Evolutionary conservation across 495 filamentous ascomycete genomes (phyloP).

Genomic region (Podospora tetraspora): DNA sequence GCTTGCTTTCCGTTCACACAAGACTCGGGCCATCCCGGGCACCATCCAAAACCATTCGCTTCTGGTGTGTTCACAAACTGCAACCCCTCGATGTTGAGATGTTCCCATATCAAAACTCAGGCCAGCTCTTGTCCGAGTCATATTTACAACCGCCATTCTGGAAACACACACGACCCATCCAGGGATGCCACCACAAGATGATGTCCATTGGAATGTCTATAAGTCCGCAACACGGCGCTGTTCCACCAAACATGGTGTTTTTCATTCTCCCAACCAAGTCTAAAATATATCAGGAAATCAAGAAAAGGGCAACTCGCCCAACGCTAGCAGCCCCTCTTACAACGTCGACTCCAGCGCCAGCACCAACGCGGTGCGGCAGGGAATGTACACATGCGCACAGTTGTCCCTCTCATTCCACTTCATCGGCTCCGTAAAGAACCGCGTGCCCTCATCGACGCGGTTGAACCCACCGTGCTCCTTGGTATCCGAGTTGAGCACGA

Average conservation of each 20-base stretch:
- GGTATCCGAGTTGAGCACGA: constrained; percentile 79
- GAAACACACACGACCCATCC: background rate
- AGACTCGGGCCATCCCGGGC: background rate
- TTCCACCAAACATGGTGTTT: background rate
- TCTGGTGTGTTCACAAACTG: background rate
- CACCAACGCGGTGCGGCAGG: constrained; percentile 73
- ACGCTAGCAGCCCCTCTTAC: constrained; percentile 6
- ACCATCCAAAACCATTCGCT: background rate
- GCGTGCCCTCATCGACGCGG: constrained; percentile 66
- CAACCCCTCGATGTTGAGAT: background rate
- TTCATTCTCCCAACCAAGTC: background rate
- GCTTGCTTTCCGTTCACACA: background rate
- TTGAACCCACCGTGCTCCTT: constrained; percentile 73
- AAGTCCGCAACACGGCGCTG: background rate
- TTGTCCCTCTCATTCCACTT: constrained; percentile 85
- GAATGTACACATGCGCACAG: constrained; percentile 88
- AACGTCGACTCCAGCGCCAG: constrained; percentile 31
- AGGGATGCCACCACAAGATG: background rate
- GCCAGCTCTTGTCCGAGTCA: background rate
- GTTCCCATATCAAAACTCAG: background rate
- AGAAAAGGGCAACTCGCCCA: background rate
- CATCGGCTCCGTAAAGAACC: constrained; percentile 87
- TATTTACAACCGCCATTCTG: background rate
- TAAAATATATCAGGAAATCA: background rate
- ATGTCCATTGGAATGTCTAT: background rate